Percentiles rank a stretch among this genome's conserved stretches.
phyloP scores from a whole-genome alignment of 495 filamentous ascomycete genomes.

The Neurospora sp. region DNA sequence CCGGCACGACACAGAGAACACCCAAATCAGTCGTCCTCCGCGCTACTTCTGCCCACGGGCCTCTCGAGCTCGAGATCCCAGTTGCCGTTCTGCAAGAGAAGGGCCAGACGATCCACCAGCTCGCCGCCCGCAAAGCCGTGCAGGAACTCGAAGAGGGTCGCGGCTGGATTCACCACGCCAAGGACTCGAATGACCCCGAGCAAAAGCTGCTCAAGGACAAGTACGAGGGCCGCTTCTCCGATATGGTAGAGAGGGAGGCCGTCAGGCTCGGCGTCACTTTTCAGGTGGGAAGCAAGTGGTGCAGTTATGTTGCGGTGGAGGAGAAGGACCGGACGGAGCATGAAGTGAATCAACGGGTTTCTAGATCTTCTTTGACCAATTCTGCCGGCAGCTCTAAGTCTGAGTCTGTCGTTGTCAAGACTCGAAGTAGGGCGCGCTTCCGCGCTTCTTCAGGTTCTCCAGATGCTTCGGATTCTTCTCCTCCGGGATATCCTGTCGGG shows the following conservation, averaged over 20 bases:
- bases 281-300: constrained; percentile 58
- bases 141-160: constrained; percentile 58
- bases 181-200: constrained; percentile 22
- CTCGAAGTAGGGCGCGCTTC: no score
- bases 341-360: neutral
- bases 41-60: constrained; percentile 43
- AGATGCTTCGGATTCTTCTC: no score
- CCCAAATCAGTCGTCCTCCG: constrained; percentile 48
- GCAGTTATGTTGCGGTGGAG: constrained; percentile 60
- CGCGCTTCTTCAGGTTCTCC: no score
- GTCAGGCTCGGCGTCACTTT: constrained; percentile 52
- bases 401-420: no score
- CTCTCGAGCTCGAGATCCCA: constrained; percentile 52
- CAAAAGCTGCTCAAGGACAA: constrained; percentile 38
- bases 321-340: constrained; percentile 14
- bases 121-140: constrained; percentile 57
- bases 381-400: neutral
- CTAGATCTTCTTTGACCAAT: neutral
- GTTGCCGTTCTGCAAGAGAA: constrained; percentile 37
- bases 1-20: constrained; percentile 30
- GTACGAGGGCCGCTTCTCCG: constrained; percentile 36
- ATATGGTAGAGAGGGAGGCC: constrained; percentile 52
- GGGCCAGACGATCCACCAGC: constrained; percentile 55
- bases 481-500: neutral
- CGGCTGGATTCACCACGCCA: constrained; percentile 52